A percentile compares a stretch with the other conserved stretches of the same genome.
These are phyloP conservation scores for Streptanthus diversifolius DNA, from an alignment of 345 rosid genomes.

Conservation along the genomic window DNA sequence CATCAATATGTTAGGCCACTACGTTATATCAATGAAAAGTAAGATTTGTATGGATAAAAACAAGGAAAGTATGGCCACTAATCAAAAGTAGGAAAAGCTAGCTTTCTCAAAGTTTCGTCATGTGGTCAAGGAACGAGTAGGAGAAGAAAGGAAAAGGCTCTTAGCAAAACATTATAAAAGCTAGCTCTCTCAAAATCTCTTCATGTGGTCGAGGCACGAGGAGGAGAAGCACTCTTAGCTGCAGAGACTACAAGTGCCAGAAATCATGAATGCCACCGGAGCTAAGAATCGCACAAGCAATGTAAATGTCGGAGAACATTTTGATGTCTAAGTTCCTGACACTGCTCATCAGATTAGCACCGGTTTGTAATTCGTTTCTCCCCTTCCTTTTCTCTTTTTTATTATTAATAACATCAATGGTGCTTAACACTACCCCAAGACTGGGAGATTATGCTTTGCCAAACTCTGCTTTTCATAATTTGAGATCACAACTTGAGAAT, in stretches of 20 bases:
- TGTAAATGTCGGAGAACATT: neutral
- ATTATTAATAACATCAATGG: neutral
- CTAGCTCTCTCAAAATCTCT: neutral
- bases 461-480: neutral
- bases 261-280: neutral
- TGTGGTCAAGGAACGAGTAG: neutral
- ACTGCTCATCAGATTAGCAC: conserved; percentile 13
- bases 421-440: neutral
- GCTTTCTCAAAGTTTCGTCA: neutral
- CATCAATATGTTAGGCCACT: neutral
- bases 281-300: neutral
- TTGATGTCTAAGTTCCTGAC: neutral
- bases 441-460: neutral
- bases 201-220: neutral
- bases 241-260: neutral
- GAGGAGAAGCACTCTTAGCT: neutral
- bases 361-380: neutral
- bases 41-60: neutral
- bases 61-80: neutral
- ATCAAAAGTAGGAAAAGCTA: neutral
- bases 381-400: neutral
- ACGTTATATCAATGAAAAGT: neutral
- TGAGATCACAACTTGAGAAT: neutral
- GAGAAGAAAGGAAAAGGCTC: neutral
- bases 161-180: neutral